Base-by-base conservation (phyloP, 805 yeast genomes). In the Kodamaea kaohsiungensis region DNA sequence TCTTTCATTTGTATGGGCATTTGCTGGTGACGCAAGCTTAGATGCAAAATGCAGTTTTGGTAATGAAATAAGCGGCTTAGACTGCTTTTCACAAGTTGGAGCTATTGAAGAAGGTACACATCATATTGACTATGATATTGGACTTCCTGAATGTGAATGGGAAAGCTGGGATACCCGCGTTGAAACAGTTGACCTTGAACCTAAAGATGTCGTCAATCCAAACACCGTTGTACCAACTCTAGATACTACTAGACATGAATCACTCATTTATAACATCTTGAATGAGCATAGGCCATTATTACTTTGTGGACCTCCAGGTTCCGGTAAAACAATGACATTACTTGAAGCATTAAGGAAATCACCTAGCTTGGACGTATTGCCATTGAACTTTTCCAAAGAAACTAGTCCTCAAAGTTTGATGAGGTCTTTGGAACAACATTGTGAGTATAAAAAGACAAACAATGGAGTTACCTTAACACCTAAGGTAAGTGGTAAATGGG, bases 281-380 rank as follows among this genome's bases (percentile, higher is more conserved):
- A 73, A 75, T 35, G 81, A 82, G 46, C 86, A 81, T 52, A 71
- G 72, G 40, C 83, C 96, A 0, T 66, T 90, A 15, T 74, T 93
- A 25, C 74, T 93, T 18, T 91, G 97, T 69, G 98, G 98, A 2
- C 98, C 98, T 0, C 98, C 98, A 0, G 98, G 98, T 3, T 88
- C 97, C 0, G 98, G 98, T 54, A 93, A 93, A 65, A 92, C 98
- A 0, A 92, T 93, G 98, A 85, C 92, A 0, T 70, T 93, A 16
- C 78, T 89, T 59, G 83, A 86, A 47, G 85, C 91, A 0, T 65
- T 93, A 42, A 72, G 89, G 46, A 75, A 74, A 51, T 77, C 87
- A 0, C 78, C 85, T 0, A 76, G 79, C 13, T 73, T 84, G 55
- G 88, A 84, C 17, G 72, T 91, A 2, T 77, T 85, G 2, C 83